A percentile compares a stretch with the other conserved stretches of the same genome.
These are phyloP conservation scores for Silene vulgaris DNA, from an alignment of 179 eudicot species.

Conservation along the genomic window DNA sequence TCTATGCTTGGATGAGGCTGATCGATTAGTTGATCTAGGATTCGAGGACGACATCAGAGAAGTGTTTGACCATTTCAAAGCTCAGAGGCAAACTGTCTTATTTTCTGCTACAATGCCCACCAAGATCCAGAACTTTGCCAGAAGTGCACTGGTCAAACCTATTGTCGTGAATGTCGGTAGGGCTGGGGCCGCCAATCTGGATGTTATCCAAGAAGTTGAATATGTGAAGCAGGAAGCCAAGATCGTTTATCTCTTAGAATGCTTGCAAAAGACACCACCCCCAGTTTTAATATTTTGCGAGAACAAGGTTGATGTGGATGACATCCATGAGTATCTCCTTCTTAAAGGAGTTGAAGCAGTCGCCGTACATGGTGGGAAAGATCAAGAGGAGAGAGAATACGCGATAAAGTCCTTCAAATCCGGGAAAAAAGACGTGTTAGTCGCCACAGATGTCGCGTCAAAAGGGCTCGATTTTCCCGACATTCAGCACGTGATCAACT, in stretches of 20 bases:
- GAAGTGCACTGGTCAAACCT: constrained; percentile 79
- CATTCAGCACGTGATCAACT: constrained; percentile 80
- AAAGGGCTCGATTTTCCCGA: constrained; percentile 92
- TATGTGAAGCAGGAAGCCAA: constrained; percentile 92
- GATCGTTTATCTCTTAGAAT: constrained; percentile 82
- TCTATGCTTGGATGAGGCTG: constrained; percentile 85
- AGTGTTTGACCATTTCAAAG: constrained; percentile 88
- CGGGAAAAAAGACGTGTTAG: constrained; percentile 72
- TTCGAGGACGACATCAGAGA: constrained; percentile 94
- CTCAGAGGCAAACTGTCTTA: constrained; percentile 82
- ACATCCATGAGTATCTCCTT: constrained; percentile 80
- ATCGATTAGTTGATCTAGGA: constrained; percentile 82
- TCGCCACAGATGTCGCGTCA: constrained; percentile 93
- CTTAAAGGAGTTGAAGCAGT: constrained; percentile 93
- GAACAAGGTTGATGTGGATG: constrained; percentile 91
- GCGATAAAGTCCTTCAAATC: constrained; percentile 78
- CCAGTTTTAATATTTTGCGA: constrained; percentile 85
- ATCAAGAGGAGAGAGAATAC: constrained; percentile 84
- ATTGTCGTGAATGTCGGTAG: constrained; percentile 81
- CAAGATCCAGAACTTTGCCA: constrained; percentile 83
- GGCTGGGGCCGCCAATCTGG: constrained; percentile 93
- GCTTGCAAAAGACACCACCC: constrained; percentile 87
- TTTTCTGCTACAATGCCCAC: constrained; percentile 97
- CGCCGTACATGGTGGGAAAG: constrained; percentile 87
- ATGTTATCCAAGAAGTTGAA: constrained; percentile 91